A percentile compares a stretch with the other conserved stretches of the same genome.
Conservation (phyloP, 2,329 filamentous ascomycete species). For the Cryphonectria parasitica region DNA sequence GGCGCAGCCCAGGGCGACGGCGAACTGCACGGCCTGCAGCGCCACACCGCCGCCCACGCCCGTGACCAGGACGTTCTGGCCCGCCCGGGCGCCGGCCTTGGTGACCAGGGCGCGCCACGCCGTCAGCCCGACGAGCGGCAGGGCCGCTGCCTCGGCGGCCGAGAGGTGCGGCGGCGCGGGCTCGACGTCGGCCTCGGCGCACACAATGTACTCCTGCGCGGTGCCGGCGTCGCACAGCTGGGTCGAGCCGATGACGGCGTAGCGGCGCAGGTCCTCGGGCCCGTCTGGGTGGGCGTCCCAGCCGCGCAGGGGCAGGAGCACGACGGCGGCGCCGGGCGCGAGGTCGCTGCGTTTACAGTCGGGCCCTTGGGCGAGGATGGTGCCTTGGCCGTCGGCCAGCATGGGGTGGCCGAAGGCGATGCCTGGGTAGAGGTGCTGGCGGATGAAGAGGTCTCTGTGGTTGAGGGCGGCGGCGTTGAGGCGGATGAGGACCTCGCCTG, state of each 20-base stretch:
- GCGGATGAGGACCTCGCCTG: conserved; percentile 72
- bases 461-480: conserved; percentile 84
- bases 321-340: conserved; percentile 45
- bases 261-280: conserved; percentile 66
- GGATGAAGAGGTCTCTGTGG: conserved; percentile 93
- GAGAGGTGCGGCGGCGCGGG: conserved; percentile 73
- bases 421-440: conserved; percentile 87
- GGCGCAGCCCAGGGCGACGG: conserved; percentile 71
- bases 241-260: conserved; percentile 72
- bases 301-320: conserved; percentile 77
- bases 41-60: conserved; percentile 94
- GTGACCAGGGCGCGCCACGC: conserved; percentile 84
- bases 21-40: conserved; percentile 79
- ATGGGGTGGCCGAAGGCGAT: conserved; percentile 79
- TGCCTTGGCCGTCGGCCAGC: conserved; percentile 80
- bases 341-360: conserved; percentile 31
- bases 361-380: conserved; percentile 68
- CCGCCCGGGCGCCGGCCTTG: conserved; percentile 66
- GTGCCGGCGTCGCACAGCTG: conserved; percentile 69
- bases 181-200: conserved; percentile 76
- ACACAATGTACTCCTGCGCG: conserved; percentile 71
- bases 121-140: conserved; percentile 85
- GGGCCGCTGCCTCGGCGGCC: conserved; percentile 75
- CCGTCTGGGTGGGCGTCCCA: conserved; percentile 75
- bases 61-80: conserved; percentile 80